These are phyloP conservation scores for Capsicum pubescens DNA, from an alignment of 257 asterid genomes.

Conservation along the genomic window DNA sequence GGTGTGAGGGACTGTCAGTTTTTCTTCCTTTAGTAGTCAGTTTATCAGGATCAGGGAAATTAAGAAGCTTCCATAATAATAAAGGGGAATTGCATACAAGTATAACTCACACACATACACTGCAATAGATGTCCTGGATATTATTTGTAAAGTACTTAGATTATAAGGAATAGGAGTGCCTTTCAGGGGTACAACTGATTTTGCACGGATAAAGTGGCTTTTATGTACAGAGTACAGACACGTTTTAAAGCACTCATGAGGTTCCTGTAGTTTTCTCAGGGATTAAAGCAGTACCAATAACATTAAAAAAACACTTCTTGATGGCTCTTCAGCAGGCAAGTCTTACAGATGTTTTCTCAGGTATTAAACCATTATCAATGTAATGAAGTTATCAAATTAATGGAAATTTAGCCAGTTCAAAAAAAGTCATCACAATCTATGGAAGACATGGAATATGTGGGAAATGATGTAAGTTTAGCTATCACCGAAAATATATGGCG, in stretches of 20 bases:
- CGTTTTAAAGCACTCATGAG: neutral
- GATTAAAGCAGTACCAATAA: neutral
- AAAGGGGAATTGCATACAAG: too few relatives aligned
- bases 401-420: neutral
- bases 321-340: neutral
- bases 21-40: neutral
- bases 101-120: too few relatives aligned
- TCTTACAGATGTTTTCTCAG: constrained; percentile 10
- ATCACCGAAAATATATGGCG: neutral
- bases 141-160: neutral
- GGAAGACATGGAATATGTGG: constrained; percentile 8
- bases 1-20: neutral
- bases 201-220: neutral
- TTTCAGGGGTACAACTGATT: neutral
- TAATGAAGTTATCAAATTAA: neutral
- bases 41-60: neutral
- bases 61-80: neutral
- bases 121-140: neutral
- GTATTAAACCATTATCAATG: neutral
- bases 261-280: neutral
- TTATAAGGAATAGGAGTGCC: neutral
- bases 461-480: neutral
- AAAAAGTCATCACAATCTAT: constrained; percentile 4
- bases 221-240: neutral
- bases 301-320: neutral